Percentiles rank a stretch among this genome's conserved stretches.
Conservation (phyloP, 495 filamentous ascomycete genomes). For the Penicillium bovifimosum region DNA sequence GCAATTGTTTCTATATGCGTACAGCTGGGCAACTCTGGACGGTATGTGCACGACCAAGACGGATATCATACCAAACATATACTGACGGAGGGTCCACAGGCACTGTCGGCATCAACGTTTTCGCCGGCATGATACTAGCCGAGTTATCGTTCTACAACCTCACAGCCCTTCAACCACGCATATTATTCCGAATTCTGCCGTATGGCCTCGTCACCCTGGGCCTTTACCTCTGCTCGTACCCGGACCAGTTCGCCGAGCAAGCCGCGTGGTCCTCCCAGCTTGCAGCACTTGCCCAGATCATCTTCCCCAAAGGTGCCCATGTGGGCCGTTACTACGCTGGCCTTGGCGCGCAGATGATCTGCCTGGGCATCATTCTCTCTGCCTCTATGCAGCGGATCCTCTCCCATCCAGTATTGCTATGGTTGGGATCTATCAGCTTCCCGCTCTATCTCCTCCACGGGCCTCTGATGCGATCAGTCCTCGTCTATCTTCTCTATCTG, state of each 20-base stretch:
- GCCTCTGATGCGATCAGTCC: conserved; percentile 16
- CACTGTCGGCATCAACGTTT: conserved; percentile 7
- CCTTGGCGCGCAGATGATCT: conserved; percentile 12
- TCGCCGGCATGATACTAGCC: conserved; percentile 12
- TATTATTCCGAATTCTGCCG: not conserved
- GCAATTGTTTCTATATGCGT: conserved; percentile 3
- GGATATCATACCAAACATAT: too few species aligned
- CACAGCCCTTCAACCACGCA: not conserved
- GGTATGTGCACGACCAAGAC: not conserved
- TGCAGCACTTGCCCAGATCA: not conserved
- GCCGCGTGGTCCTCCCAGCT: conserved; percentile 10
- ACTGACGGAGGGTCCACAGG: not conserved
- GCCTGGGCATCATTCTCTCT: conserved; percentile 11
- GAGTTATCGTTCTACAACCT: conserved; percentile 9
- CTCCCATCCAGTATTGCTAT: conserved; percentile 9
- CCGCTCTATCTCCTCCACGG: conserved; percentile 19
- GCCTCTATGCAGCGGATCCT: conserved; percentile 8
- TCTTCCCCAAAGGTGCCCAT: conserved; percentile 5
- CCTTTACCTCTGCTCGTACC: conserved; percentile 9
- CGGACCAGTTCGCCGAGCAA: conserved; percentile 8
- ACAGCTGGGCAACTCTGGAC: conserved; percentile 6
- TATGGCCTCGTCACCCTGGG: conserved; percentile 7
- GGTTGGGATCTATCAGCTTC: conserved; percentile 17
- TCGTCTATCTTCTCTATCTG: conserved; percentile 12
- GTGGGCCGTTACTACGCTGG: conserved; percentile 7